Conservation (phyloP, 2,329 filamentous ascomycete genomes). For the Fonsecaea monophora region DNA sequence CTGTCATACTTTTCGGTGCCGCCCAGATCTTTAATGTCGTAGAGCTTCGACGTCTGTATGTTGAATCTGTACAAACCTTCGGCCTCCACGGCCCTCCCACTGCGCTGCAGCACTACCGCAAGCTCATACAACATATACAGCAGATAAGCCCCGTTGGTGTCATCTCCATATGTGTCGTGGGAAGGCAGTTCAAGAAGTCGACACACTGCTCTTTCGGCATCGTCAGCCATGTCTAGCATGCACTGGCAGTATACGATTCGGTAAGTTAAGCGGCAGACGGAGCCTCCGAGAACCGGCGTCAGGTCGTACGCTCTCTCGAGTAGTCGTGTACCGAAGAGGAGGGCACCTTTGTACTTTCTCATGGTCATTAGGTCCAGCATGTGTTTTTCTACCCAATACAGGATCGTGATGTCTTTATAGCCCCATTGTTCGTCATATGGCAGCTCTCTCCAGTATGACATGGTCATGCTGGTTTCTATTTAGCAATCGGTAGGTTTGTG, state of each 20-base stretch:
- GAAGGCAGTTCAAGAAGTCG: slow-evolving; percentile 21
- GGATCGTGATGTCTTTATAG: slow-evolving; percentile 8
- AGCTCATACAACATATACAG: slow-evolving; percentile 21
- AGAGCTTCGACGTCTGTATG: slow-evolving; percentile 1
- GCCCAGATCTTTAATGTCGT: slow-evolving; percentile 11
- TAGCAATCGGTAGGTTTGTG: neutral
- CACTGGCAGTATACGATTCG: slow-evolving; percentile 18
- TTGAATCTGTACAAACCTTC: slow-evolving; percentile 26
- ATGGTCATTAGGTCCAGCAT: slow-evolving; percentile 17
- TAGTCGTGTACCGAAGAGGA: slow-evolving; percentile 20
- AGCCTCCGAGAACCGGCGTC: slow-evolving; percentile 9
- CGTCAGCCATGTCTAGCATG: slow-evolving; percentile 17
- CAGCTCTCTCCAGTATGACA: slow-evolving; percentile 21
- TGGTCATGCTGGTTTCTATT: slow-evolving; percentile 9
- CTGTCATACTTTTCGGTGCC: slow-evolving; percentile 11
- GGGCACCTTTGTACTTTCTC: slow-evolving; percentile 25
- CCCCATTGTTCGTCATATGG: slow-evolving; percentile 11
- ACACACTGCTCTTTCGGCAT: slow-evolving; percentile 20
- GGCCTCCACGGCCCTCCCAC: slow-evolving; percentile 26
- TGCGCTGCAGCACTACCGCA: slow-evolving; percentile 6
- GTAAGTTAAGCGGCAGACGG: slow-evolving; percentile 22
- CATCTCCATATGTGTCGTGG: slow-evolving; percentile 8
- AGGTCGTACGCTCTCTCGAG: slow-evolving; percentile 20
- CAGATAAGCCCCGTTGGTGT: slow-evolving; percentile 12
- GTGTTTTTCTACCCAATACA: slow-evolving; percentile 28